These are phyloP conservation scores for Cercophora newfieldiana DNA, from an alignment of 495 filamentous ascomycete species.

Conservation along the genomic window DNA sequence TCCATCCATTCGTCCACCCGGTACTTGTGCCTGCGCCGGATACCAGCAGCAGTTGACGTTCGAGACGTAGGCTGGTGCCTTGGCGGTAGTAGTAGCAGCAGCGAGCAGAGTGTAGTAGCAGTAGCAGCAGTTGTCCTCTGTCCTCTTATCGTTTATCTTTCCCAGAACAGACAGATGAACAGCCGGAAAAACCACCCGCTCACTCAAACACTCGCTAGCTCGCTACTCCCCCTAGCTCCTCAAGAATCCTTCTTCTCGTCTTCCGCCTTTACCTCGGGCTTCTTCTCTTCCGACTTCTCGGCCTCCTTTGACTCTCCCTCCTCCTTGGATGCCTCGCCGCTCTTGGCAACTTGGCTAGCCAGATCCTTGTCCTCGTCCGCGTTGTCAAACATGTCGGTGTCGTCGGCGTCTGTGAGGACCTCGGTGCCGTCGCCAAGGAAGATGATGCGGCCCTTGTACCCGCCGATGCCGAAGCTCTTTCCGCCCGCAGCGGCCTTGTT, in stretches of 20 bases:
- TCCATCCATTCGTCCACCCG: no score
- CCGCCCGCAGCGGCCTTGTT: slow-evolving; percentile 46
- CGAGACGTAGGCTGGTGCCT: no score
- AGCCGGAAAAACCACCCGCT: not conserved
- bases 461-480: slow-evolving; percentile 56
- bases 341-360: slow-evolving; percentile 54
- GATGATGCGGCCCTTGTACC: slow-evolving; percentile 79
- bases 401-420: slow-evolving; percentile 78
- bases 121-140: not conserved
- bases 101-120: not conserved
- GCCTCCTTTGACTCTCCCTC: not conserved
- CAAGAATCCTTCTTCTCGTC: not conserved
- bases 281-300: not conserved
- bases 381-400: slow-evolving; percentile 90
- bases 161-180: not conserved
- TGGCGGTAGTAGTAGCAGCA: no score
- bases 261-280: not conserved
- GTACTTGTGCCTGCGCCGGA: no score
- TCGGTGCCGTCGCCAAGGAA: slow-evolving; percentile 93
- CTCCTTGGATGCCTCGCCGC: slow-evolving; percentile 9
- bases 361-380: slow-evolving; percentile 81
- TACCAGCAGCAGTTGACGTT: no score
- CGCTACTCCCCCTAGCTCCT: no score
- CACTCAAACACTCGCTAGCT: not conserved
- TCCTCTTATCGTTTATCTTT: not conserved